Evolutionary conservation across 2,329 filamentous ascomycete species (phyloP), one percentile per base, ranked within the genome.

Genomic region (Colletotrichum nymphaeae): DNA sequence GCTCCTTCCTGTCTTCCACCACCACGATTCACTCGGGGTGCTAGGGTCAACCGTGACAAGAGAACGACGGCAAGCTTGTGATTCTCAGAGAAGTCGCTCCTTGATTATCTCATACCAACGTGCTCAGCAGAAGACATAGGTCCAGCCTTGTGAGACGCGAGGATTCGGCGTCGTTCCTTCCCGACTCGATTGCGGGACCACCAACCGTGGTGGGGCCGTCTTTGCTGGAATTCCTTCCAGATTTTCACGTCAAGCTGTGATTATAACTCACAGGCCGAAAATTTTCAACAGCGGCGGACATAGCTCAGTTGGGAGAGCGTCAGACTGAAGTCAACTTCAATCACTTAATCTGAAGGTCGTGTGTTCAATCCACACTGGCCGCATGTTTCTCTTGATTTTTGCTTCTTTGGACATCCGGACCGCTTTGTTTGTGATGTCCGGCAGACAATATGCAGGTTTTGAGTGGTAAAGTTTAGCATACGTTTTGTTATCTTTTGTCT

Each of bases 301-400:
- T 72, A 72, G 70, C 70, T 72, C 70, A 72, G 70, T 72, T 72
- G 69, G 69, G 69, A 72, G 69, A 72, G 69, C 69, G 69, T 72
- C 65, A 72, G 69, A 72, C 65, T 72, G 69, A 72, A 72, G 69
- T 72, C 6, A 72, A 72, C 69, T 72, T 64, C 69, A 69, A 16
- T 69, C 69, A 64, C 66, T 72, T 30, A 60, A 72, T 69, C 69
- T 69, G 69, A 72, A 72, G 69, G 69, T 69, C 67, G 63, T 65
- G 62, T 64, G 62, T 68, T 63, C 66, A 63, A 69, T 69, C 67
- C 67, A 69, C 69, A 72, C 69, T 72, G 70, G 66, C 70, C 70
- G 70, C 70, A 73, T 1, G 1, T 19, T 1, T 56, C 24, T 69
- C 64, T 55, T 4, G 1, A 26, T 26, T 16, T 65, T 9, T 6